Evolutionary conservation across 495 filamentous ascomycete genomes (phyloP), one percentile per base, ranked within the genome.

Genomic region (Podospora comata): DNA sequence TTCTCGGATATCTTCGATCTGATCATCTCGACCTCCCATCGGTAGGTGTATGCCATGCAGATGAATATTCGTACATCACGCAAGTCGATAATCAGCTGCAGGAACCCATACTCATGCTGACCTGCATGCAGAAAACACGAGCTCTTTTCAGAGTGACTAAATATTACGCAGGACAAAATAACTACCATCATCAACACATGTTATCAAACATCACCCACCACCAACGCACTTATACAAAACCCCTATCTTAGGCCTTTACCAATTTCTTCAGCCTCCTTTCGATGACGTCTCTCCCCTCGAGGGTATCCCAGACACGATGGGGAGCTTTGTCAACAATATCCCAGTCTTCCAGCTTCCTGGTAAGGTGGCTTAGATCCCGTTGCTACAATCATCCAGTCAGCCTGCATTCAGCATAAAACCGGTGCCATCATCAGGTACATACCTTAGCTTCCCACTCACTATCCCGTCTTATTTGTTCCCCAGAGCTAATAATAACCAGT

Each of bases 311-410:
- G 0, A 97, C 89, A 70, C 92, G 85, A 78, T 96, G 91, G n/a
- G 92, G 91, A 11, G 94, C 92, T 65, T 89, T 82, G 60, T 89
- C 84, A 0, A 97, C 92, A 63, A 96, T 85, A 78, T 97, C 94
- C 94, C 94, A 99, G 19, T 86, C 83, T 39, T 91, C 70, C 48
- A 97, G 76, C 16, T 91, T 92, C 16, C 86, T 81, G 1, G 93
- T 97, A 34, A 97, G 79, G 44, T 82, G 83, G n/a, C 87, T 92
- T 64, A 97, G 78, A 73, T 96, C 92, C 73, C 89, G 85, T 82
- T 99, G 95, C 72, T 77, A 58, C 66, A 1, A 13, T 65, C 89
- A 6, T 34, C 13, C n/a, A 34, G 62, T 70, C 27, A 72, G 70
- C 26, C 13, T 48, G 7, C 15, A 48, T 48, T 48, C 39, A 48